These are phyloP conservation scores for Apiotrichum akiyoshidainum DNA, from an alignment of 1,284 basidiomycete genomes.

Conservation along the genomic window DNA sequence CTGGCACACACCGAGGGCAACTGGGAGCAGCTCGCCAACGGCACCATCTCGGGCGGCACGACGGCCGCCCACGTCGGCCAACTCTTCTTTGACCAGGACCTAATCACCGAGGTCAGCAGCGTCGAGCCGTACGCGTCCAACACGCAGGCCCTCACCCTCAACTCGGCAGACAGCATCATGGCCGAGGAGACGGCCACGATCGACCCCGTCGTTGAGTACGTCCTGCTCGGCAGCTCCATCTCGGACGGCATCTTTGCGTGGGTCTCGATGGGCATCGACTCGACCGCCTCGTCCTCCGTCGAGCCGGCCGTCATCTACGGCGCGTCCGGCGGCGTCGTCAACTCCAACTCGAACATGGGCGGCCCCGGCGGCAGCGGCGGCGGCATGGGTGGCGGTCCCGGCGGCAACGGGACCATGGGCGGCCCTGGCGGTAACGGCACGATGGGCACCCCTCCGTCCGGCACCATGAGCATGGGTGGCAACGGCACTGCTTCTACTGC, in stretches of 20 bases:
- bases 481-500: not conserved
- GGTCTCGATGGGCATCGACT: slow-evolving; percentile 23
- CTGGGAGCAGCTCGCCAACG: slow-evolving; percentile 21
- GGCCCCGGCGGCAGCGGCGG: slow-evolving; percentile 1
- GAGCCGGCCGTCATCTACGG: slow-evolving; percentile 10
- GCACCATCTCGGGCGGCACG: slow-evolving; percentile 46
- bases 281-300: slow-evolving; percentile 10
- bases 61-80: slow-evolving; percentile 51
- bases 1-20: slow-evolving; percentile 20
- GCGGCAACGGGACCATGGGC: not conserved
- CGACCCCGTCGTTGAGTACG: slow-evolving; percentile 26
- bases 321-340: slow-evolving; percentile 18
- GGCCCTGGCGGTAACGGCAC: slow-evolving; percentile 1
- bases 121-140: slow-evolving; percentile 50
- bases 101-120: slow-evolving; percentile 48
- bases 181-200: slow-evolving; percentile 13
- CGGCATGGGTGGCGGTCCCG: not conserved
- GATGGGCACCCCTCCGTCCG: too few species aligned
- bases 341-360: slow-evolving; percentile 6
- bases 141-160: slow-evolving; percentile 17
- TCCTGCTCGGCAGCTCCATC: slow-evolving; percentile 20
- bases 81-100: slow-evolving; percentile 52
- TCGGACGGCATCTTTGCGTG: slow-evolving; percentile 25
- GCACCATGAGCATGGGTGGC: not conserved
- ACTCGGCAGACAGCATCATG: slow-evolving; percentile 21